Evolutionary conservation across 768 basidiomycete species (phyloP).

Genomic region (Dentipellis fragilis): DNA sequence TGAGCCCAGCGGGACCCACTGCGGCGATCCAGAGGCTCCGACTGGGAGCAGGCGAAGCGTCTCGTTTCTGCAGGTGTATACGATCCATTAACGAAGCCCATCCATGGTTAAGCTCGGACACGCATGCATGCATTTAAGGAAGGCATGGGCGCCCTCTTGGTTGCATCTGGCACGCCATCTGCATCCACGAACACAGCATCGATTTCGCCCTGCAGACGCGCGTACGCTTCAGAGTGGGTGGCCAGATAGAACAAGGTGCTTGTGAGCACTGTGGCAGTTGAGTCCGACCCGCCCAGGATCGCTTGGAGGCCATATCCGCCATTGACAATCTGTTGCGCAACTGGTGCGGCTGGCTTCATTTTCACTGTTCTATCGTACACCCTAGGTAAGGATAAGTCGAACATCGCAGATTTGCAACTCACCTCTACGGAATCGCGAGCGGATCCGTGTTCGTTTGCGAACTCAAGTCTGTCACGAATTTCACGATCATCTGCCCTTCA

Average conservation of each 20-base stretch:
- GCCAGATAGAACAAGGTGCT: not conserved
- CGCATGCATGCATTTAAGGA: not conserved
- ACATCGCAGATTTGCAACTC: too few species aligned
- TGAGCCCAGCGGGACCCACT: not conserved
- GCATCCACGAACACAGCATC: not conserved
- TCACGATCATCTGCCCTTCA: too few species aligned
- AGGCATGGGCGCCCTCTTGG: not conserved
- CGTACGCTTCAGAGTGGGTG: not conserved
- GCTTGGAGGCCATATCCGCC: not conserved
- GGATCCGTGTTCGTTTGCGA: too few species aligned
- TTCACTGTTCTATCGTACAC: not conserved
- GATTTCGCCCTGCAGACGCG: not conserved
- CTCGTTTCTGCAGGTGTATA: not conserved
- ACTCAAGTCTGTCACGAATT: too few species aligned
- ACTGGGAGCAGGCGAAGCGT: not conserved
- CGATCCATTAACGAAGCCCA: not conserved
- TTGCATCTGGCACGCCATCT: not conserved
- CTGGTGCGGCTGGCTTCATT: not conserved
- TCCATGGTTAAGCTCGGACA: not conserved
- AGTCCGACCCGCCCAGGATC: not conserved
- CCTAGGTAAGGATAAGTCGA: too few species aligned
- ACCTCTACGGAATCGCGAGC: too few species aligned
- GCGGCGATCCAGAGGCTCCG: not conserved
- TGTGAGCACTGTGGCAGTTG: not conserved
- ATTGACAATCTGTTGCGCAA: too few species aligned